Base-by-base conservation (phyloP, 2,329 filamentous ascomycete species). In the Clonostachys rhizophaga region DNA sequence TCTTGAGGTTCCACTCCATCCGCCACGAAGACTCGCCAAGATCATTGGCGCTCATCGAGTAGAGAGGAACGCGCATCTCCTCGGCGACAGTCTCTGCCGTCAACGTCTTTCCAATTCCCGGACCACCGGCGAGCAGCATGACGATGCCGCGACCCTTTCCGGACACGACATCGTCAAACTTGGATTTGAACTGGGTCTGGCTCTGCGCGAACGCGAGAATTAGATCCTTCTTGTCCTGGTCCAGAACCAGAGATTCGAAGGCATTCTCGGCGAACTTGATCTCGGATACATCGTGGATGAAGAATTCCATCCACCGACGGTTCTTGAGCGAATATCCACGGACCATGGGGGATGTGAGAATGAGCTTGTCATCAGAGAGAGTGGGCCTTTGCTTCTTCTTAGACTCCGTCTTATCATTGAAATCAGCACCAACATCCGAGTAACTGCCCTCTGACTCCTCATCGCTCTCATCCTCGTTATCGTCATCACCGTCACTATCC, bases 21-120 rank as follows among this genome's bases (percentile, higher is more conserved):
- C 76, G 76, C 49, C 76, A 73, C 0, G 83, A 77, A 46, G 84
- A 78, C 2, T 81, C 81, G 30, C 87, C 87, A 0, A 91, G 74
- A 58, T 91, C 87, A 33, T 87, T 87, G 0, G 85, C 85, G 50
- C 68, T 70, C 43, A 80, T 67, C 20, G 67, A 69, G 55, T 78
- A 77, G 6, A 80, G 64, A 2, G 75, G 78, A 37, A 69, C 67
- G 41, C 64, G 63, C 50, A 72, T 70, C 52, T 69, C 63, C 60
- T 79, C 75, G 1, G 76, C 74, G 3, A 79, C 71, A 2, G 68
- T 65, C 58, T 74, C 71, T 8, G 72, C 72, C 2, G 73, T 76
- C 39, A 71, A 59, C 1, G 74, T 77, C 63, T 76, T 76, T 20
- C 75, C 75, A 6, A 73, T 70, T 34, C 75, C 75, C 0, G 75